A percentile compares a stretch with the other conserved stretches of the same genome.
Conservation (phyloP, 345 rosid genomes). For the Populus alba region DNA sequence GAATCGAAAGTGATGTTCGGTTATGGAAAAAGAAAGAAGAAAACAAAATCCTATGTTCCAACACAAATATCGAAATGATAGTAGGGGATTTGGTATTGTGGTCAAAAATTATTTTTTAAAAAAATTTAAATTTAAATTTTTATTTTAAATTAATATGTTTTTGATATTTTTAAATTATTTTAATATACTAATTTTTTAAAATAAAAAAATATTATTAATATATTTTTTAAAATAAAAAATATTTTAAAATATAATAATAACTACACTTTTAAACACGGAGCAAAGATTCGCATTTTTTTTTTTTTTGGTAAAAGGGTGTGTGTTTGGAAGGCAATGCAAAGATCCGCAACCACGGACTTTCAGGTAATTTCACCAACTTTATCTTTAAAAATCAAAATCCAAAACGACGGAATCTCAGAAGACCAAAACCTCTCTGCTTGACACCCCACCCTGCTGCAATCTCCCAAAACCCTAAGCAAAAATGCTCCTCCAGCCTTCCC, state of each 20-base stretch:
- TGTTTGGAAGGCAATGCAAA: neutral
- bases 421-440: neutral
- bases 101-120: too few species aligned
- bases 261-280: too few species aligned
- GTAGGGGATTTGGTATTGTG: too few species aligned
- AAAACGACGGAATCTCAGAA: too few species aligned
- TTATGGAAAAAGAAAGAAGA: neutral
- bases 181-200: too few species aligned
- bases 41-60: neutral
- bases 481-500: conserved; percentile 58
- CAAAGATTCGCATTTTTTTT: too few species aligned
- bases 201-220: too few species aligned
- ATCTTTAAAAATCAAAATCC: conserved; percentile 7
- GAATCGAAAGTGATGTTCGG: neutral
- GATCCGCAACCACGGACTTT: neutral
- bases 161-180: too few species aligned
- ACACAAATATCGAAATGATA: neutral
- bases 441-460: neutral
- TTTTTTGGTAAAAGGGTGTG: neutral
- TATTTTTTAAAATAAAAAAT: too few species aligned
- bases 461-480: conserved; percentile 1
- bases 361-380: conserved; percentile 11
- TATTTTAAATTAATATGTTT: too few species aligned
- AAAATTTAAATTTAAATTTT: too few species aligned
- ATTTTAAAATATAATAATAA: too few species aligned